phyloP scores from a whole-genome alignment of 768 basidiomycete genomes.

The Auricularia cornea region DNA sequence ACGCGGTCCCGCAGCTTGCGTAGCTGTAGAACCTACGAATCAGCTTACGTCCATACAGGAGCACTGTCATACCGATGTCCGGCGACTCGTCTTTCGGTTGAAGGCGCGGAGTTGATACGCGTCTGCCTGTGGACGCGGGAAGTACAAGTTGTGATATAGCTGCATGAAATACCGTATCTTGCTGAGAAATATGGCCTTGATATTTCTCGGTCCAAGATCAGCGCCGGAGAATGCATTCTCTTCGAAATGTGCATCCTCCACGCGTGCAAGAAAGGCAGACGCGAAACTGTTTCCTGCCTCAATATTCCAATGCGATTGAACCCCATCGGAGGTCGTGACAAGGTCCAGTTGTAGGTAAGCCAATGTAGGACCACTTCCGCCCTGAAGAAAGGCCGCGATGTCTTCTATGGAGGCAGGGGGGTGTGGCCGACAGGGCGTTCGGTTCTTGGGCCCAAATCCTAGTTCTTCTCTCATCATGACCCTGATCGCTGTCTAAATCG shows the following conservation, averaged over 20 bases:
- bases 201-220: neutral
- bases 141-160: neutral
- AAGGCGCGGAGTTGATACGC: neutral
- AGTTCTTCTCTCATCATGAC: too few species aligned
- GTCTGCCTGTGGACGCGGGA: neutral
- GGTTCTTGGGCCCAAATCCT: neutral
- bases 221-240: neutral
- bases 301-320: neutral
- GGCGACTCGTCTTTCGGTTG: neutral
- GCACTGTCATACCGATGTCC: neutral
- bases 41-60: neutral
- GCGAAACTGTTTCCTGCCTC: neutral
- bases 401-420: neutral
- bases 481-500: too few species aligned
- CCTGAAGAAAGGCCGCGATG: neutral
- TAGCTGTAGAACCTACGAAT: neutral
- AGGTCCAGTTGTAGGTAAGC: neutral
- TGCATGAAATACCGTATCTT: neutral
- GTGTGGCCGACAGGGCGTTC: neutral
- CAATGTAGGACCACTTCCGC: neutral
- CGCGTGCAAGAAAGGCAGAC: neutral
- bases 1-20: neutral
- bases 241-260: neutral
- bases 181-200: neutral
- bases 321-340: neutral